Percentiles rank a stretch among this genome's conserved stretches.
phyloP scores from a whole-genome alignment of 768 basidiomycete species.

The Phylloporus sp. region DNA sequence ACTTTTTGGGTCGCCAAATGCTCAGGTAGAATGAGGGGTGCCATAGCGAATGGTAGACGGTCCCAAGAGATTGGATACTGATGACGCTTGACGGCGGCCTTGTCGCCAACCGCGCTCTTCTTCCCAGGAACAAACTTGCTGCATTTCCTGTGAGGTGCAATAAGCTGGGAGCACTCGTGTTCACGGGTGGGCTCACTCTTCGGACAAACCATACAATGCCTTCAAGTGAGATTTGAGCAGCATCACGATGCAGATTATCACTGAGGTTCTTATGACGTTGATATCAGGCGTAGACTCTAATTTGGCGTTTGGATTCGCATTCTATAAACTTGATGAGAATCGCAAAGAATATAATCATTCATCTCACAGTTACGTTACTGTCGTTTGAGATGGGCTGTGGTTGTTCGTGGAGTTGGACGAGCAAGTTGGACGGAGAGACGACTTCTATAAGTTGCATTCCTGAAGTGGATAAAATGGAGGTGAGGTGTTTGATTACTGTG shows the following conservation, averaged over 20 bases:
- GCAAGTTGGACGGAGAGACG: constrained; percentile 66
- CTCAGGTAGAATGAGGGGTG: constrained; percentile 54
- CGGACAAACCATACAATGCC: constrained; percentile 74
- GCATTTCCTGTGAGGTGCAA: constrained; percentile 67
- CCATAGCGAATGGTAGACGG: constrained; percentile 63
- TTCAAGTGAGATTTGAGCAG: constrained; percentile 86
- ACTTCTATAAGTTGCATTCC: constrained; percentile 81
- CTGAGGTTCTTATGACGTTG: constrained; percentile 57
- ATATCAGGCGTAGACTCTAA: constrained; percentile 10
- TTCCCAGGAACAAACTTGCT: constrained; percentile 82
- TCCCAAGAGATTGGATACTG: constrained; percentile 68
- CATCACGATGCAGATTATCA: constrained; percentile 82
- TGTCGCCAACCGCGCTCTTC: constrained; percentile 88
- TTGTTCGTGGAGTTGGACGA: constrained; percentile 52
- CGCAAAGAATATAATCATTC: background rate
- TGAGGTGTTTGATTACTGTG: constrained; percentile 77
- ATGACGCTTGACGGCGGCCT: constrained; percentile 61
- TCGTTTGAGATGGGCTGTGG: constrained; percentile 2
- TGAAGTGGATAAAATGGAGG: constrained; percentile 67
- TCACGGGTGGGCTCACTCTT: constrained; percentile 63
- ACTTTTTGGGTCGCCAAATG: constrained; percentile 62
- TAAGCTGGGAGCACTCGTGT: background rate
- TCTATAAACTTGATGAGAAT: constrained; percentile 1
- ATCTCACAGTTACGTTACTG: constrained; percentile 4
- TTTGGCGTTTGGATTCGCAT: background rate